Evolutionary conservation across 148 eudicot genomes (phyloP), one percentile per base, ranked within the genome.

Genomic region (Cornus kousa): DNA sequence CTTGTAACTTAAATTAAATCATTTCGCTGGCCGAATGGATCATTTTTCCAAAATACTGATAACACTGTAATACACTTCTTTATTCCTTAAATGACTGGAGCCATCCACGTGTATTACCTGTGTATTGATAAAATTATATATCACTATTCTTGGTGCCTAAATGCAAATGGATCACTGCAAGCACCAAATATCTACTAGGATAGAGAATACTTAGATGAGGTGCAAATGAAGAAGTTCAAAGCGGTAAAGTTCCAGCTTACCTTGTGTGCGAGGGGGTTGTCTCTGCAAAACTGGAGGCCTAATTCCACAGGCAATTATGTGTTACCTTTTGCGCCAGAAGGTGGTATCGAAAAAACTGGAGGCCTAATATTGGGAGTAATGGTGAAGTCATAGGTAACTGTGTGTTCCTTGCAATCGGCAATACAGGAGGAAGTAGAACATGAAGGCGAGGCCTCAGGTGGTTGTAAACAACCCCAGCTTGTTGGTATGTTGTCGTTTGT

Each of bases 211-310:
- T 57, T 13, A 57, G 20, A 57, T 57, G 8, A 57, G 62, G 48
- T 43, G 48, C 48, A 57, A 57, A 19, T 57, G 19, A 57, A 57
- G 20, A 57, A 4, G 62, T 17, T 20, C 66, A 62, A 53, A 62
- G 22, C 66, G 4, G 7, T 62, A 62, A 20, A 62, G 23, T n/a
- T 62, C 66, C 22, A 62, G 19, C 20, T 62, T 62, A 62, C 66
- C 66, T 62, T 17, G 22, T 17, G 66, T 59, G 39, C 89, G 89
- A 67, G 90, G 86, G 53, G 79, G 35, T 19, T 97, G 98, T 82
- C 96, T 90, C 22, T 93, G 92, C 81, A 95, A 74, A 68, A 93
- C 81, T 28, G 93, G 97, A 73, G 91, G 87, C 78, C 99, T 88
- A 46, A 89, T 67, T 72, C 95, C 28, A 28, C 28, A 28, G 28